phyloP scores from a whole-genome alignment of 192 early-diverging fungal genomes.

The Fimicolochytrium jonesii region DNA sequence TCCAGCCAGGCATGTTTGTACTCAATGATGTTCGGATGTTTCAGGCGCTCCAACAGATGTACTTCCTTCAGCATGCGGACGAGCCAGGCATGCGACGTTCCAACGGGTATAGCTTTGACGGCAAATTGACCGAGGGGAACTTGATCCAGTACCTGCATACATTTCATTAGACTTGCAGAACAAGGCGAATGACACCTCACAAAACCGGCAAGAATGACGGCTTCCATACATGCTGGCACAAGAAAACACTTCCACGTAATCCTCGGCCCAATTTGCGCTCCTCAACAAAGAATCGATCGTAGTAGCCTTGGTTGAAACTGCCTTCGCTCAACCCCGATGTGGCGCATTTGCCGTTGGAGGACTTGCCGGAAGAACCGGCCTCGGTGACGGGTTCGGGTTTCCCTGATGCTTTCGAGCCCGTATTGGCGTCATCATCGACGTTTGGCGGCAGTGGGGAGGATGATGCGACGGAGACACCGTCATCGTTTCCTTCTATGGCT shows the following conservation, averaged over 20 bases:
- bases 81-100: slow-evolving; percentile 84
- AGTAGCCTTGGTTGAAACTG: slow-evolving; percentile 92
- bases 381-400: background rate
- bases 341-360: background rate
- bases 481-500: background rate
- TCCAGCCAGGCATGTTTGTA: slow-evolving; percentile 98
- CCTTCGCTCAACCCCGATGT: slow-evolving; percentile 5
- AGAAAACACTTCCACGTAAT: slow-evolving; percentile 82
- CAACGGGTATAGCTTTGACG: slow-evolving; percentile 92
- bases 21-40: slow-evolving; percentile 87
- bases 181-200: background rate
- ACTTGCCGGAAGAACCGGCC: background rate
- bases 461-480: background rate
- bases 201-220: background rate
- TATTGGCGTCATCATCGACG: background rate
- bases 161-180: too few relatives aligned
- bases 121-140: slow-evolving; percentile 70
- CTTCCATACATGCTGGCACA: slow-evolving; percentile 62
- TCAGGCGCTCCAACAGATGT: slow-evolving; percentile 81
- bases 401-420: background rate
- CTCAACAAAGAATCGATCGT: slow-evolving; percentile 88
- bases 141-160: slow-evolving; percentile 28
- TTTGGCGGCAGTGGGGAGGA: background rate
- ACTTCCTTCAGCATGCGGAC: slow-evolving; percentile 92
- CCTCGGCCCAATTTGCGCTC: slow-evolving; percentile 84